Conservation (phyloP, 371 early-diverging fungal species). For the Mortierella sp. region DNA sequence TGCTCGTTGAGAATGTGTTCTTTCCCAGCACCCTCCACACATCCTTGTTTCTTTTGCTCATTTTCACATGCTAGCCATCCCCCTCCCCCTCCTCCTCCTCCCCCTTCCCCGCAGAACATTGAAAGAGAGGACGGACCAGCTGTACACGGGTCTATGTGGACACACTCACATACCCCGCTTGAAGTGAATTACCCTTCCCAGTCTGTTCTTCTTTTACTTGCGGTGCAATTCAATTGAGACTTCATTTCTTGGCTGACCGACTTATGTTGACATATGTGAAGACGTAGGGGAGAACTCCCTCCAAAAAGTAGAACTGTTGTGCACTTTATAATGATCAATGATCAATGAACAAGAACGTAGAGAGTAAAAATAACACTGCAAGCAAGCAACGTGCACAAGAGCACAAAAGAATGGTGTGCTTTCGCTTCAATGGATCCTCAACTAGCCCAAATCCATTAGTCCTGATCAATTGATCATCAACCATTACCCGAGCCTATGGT, state of each 20-base stretch:
- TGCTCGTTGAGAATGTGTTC: constrained; percentile 1
- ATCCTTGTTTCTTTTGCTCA: constrained; percentile 18
- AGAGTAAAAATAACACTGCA: constrained; percentile 4
- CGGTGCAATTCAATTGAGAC: background rate
- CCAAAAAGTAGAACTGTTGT: constrained; percentile 3
- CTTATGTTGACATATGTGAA: constrained; percentile 21
- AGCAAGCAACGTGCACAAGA: constrained; percentile 24
- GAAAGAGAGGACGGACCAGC: constrained; percentile 15
- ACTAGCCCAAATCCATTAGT: no score
- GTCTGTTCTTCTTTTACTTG: background rate
- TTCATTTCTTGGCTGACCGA: background rate
- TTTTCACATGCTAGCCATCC: constrained; percentile 27
- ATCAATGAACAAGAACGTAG: no score
- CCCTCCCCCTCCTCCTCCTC: background rate
- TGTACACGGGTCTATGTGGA: background rate
- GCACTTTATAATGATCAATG: constrained; percentile 29
- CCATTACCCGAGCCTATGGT: no score
- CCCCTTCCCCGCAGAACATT: no score
- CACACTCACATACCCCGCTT: background rate
- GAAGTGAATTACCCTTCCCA: no score
- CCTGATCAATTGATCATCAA: background rate
- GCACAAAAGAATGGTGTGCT: constrained; percentile 28
- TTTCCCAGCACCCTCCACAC: constrained; percentile 54
- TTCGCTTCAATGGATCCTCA: no score
- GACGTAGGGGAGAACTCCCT: no score